Percentiles rank a stretch among this genome's conserved stretches.
Conservation (phyloP, 2,329 filamentous ascomycete species). For the Rutstroemia sp. region DNA sequence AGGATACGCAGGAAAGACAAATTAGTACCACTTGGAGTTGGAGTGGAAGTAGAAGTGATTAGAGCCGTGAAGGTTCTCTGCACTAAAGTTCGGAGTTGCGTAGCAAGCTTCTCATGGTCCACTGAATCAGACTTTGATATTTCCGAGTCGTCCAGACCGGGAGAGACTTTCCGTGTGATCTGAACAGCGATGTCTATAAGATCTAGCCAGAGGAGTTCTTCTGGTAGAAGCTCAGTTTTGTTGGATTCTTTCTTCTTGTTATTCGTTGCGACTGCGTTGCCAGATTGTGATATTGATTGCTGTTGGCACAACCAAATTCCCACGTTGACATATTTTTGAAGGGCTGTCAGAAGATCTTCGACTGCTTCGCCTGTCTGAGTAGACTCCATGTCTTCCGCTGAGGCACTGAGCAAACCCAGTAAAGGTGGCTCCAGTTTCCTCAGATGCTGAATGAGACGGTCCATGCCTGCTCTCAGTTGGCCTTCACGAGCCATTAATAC, state of each 20-base stretch:
- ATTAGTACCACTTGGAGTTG: slow-evolving; percentile 37
- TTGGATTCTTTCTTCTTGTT: slow-evolving; percentile 42
- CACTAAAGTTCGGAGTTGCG: slow-evolving; percentile 68
- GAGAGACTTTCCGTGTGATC: slow-evolving; percentile 57
- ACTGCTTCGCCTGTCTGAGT: slow-evolving; percentile 54
- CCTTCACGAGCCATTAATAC: slow-evolving; percentile 86
- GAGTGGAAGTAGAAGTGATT: slow-evolving; percentile 62
- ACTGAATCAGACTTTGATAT: slow-evolving; percentile 27
- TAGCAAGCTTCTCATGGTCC: slow-evolving; percentile 55
- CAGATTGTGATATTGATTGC: slow-evolving; percentile 57
- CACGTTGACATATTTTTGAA: slow-evolving; percentile 86
- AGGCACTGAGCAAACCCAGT: slow-evolving; percentile 61
- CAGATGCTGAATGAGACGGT: slow-evolving; percentile 74
- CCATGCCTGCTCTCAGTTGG: slow-evolving; percentile 74
- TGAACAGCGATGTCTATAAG: slow-evolving; percentile 54
- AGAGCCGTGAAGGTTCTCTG: slow-evolving; percentile 88
- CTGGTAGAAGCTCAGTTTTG: slow-evolving; percentile 39
- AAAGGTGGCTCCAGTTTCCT: slow-evolving; percentile 72
- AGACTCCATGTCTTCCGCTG: slow-evolving; percentile 47
- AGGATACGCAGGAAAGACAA: slow-evolving; percentile 83
- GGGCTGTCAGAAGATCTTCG: slow-evolving; percentile 64
- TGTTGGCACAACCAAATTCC: slow-evolving; percentile 94
- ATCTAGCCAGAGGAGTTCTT: slow-evolving; percentile 53
- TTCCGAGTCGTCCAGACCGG: slow-evolving; percentile 39
- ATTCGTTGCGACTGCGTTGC: slow-evolving; percentile 32